phyloP scores from a whole-genome alignment of 352 stramenopile species.

The Peronospora belbahrii region DNA sequence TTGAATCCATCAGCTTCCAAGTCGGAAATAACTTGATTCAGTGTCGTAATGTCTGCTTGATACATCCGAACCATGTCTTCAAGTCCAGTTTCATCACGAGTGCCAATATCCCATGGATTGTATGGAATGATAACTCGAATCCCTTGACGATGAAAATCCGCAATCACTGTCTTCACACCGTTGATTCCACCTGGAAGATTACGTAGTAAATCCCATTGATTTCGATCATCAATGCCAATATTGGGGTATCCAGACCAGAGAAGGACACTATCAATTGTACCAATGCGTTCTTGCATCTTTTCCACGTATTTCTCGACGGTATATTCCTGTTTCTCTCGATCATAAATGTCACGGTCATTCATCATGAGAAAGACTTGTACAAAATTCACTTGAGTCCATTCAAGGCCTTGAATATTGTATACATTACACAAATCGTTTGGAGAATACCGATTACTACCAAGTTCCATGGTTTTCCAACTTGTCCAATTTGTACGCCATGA shows the following conservation, averaged over 20 bases:
- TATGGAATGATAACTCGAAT: constrained; percentile 75
- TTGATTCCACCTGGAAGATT: constrained; percentile 48
- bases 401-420: constrained; percentile 51
- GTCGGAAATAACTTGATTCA: constrained; percentile 32
- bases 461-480: constrained; percentile 65
- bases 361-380: constrained; percentile 75
- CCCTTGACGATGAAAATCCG: constrained; percentile 48
- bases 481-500: constrained; percentile 53
- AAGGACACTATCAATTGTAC: constrained; percentile 69
- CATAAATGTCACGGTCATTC: constrained; percentile 66
- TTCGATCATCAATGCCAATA: constrained; percentile 76
- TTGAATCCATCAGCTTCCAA: constrained; percentile 74
- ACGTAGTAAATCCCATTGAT: constrained; percentile 67
- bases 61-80: constrained; percentile 66
- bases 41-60: constrained; percentile 49
- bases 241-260: constrained; percentile 81
- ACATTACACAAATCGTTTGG: constrained; percentile 43
- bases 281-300: constrained; percentile 42
- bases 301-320: constrained; percentile 65
- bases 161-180: constrained; percentile 37
- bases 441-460: constrained; percentile 59
- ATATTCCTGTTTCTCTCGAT: constrained; percentile 51
- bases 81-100: constrained; percentile 40
- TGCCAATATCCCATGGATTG: constrained; percentile 79
- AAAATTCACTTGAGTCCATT: constrained; percentile 77